A percentile compares a stretch with the other conserved stretches of the same genome.
Conservation (phyloP, 2,329 filamentous ascomycete genomes). For the Blumeria graminis region DNA sequence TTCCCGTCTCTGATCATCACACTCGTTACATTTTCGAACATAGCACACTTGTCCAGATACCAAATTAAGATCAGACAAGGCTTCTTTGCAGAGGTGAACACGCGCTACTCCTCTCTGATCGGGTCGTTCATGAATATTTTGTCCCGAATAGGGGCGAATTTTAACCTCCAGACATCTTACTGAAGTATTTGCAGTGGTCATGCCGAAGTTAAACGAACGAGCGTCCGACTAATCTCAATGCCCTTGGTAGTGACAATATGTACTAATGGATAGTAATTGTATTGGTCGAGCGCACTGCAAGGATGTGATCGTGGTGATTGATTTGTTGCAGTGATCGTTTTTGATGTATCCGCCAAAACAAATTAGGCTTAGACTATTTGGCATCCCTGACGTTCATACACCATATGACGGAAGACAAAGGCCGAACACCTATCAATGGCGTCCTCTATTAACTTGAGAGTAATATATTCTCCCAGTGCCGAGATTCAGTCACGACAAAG, state of each 20-base stretch:
- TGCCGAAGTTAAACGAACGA: background rate
- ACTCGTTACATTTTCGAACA: constrained; percentile 19
- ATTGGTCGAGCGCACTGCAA: constrained; percentile 3
- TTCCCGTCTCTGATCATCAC: constrained; percentile 7
- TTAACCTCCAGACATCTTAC: constrained; percentile 15
- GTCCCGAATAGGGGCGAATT: constrained; percentile 11
- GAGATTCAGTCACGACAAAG: no score
- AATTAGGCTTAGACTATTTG: no score
- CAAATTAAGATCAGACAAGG: constrained; percentile 28
- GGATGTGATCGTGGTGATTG: no score
- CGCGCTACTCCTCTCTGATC: constrained; percentile 15
- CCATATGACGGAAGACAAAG: no score
- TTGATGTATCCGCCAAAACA: no score
- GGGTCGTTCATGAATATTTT: constrained; percentile 10
- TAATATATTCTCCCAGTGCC: no score
- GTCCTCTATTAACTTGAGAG: no score
- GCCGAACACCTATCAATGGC: no score
- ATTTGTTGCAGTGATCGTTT: no score
- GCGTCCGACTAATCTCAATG: background rate
- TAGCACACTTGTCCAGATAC: constrained; percentile 33
- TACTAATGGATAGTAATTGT: background rate
- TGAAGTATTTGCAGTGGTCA: constrained; percentile 7
- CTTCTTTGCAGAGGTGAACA: constrained; percentile 15
- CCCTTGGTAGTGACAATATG: background rate
- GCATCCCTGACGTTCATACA: no score